phyloP scores from a whole-genome alignment of 139 green algal genomes.

The Coccomyxa sp. region DNA sequence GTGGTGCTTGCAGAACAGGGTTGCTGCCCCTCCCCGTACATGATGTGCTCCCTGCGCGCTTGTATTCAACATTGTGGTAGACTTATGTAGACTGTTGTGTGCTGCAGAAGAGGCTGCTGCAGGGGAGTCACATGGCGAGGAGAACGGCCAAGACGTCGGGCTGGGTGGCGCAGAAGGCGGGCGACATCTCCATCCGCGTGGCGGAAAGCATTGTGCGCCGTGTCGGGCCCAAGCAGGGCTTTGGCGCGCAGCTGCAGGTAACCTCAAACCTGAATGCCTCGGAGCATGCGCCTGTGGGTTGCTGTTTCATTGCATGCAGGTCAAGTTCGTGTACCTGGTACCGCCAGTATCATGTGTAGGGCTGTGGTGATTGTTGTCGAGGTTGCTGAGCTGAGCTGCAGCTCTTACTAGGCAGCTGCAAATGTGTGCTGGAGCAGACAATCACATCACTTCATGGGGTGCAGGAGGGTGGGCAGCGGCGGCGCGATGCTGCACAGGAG shows the following conservation, averaged over 20 bases:
- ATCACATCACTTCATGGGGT: neutral
- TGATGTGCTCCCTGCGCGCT: too few relatives aligned
- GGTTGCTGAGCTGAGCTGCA: too few relatives aligned
- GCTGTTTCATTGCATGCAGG: neutral
- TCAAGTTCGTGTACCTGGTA: neutral
- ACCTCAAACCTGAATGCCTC: neutral
- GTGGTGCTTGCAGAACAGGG: too few relatives aligned
- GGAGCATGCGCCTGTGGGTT: neutral
- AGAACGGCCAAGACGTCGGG: neutral
- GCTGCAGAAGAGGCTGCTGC: neutral
- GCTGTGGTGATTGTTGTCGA: too few relatives aligned
- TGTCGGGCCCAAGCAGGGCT: constrained; percentile 5
- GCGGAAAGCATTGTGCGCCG: constrained; percentile 18
- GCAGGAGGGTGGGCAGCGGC: neutral
- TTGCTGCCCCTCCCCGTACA: too few relatives aligned
- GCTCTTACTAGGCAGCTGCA: neutral
- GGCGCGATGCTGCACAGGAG: constrained; percentile 5
- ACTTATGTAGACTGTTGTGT: neutral
- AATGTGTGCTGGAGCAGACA: neutral
- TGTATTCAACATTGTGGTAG: neutral
- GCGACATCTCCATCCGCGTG: constrained; percentile 8
- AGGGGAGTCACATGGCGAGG: neutral
- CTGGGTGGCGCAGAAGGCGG: neutral
- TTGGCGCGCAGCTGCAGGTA: neutral
- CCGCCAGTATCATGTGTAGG: neutral